Base-by-base conservation (phyloP, 805 yeast species). In the Myxozyma kluyveri region DNA sequence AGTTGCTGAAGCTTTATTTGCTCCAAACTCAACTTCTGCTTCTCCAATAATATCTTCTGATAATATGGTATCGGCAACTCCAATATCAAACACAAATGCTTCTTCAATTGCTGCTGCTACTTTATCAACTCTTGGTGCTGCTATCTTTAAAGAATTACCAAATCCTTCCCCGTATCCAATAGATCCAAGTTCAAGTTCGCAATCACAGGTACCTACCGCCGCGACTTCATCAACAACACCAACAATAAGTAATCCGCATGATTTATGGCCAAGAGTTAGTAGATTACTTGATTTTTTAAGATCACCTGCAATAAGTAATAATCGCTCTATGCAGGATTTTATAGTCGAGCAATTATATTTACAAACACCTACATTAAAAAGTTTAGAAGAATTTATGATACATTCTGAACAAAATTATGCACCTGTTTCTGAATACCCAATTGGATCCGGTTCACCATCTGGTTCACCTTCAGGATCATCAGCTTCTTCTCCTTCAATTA, bases 251-350 rank as follows among this genome's bases (percentile, higher is more conserved):
- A 29, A 29, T 14, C 33, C 33, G 14, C 9, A 29, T 29, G 33
- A 29, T 9, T 27, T 4, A 4, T 39, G 42, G 42, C n/a, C 23
- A 18, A 14, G 42, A 7, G 42, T 39, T 7, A 24, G 24, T 4
- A 17, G 14, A 18, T 21, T 39, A 27, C 42, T 39, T 14, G 24
- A 39, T 4, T 39, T 39, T 18, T n/a, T 39, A 17, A n/a, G 42
- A 18, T 39, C 42, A n/a, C 29, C 42, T 9, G 22, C 42, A 3
- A 24, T 39, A 14, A 39, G 24, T 21, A 39, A 39, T 18, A 39
- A 24, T n/a, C 42, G 42, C 10, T 24, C 24, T 18, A 21, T 39
- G 6, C 42, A 39, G 23, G 42, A 39, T 24, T 19, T 39, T 39
- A 18, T 39, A 4, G 42, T 39, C 29, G 24, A 21, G n/a, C 17